A percentile compares a stretch with the other conserved stretches of the same genome.
These are phyloP conservation scores for Aspergillus fructus DNA, from an alignment of 2,329 filamentous ascomycete genomes.

Conservation along the genomic window DNA sequence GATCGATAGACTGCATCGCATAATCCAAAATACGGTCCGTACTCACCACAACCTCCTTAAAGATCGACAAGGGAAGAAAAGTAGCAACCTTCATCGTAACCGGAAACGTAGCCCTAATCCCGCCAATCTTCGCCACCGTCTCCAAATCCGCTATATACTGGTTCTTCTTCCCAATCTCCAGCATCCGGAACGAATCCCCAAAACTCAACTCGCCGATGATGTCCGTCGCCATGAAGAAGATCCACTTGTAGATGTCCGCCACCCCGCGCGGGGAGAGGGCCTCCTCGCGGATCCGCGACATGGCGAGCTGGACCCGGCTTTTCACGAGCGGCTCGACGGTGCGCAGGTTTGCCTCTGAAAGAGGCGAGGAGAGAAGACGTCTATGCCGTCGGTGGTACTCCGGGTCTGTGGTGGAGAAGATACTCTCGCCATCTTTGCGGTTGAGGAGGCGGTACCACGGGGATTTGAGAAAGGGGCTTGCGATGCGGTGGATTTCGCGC, in stretches of 20 bases:
- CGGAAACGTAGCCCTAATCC: constrained; percentile 28
- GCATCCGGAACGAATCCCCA: constrained; percentile 55
- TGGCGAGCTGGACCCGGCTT: constrained; percentile 41
- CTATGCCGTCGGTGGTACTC: constrained; percentile 33
- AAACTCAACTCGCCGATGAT: constrained; percentile 56
- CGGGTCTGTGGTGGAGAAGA: constrained; percentile 45
- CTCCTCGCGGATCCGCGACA: constrained; percentile 49
- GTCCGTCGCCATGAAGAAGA: constrained; percentile 55
- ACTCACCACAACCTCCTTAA: constrained; percentile 20
- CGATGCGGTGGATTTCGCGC: constrained; percentile 36
- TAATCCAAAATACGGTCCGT: constrained; percentile 23
- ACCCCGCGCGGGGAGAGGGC: constrained; percentile 33
- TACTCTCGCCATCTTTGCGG: constrained; percentile 20
- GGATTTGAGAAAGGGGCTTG: constrained; percentile 35
- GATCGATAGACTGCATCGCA: constrained; percentile 23
- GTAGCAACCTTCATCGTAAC: constrained; percentile 18
- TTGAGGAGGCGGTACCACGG: constrained; percentile 30
- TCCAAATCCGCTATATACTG: constrained; percentile 44
- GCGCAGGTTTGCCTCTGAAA: constrained; percentile 44
- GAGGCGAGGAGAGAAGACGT: constrained; percentile 37
- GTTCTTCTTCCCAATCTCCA: constrained; percentile 51
- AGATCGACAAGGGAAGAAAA: constrained; percentile 24
- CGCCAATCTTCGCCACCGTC: constrained; percentile 14
- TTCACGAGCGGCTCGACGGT: constrained; percentile 35
- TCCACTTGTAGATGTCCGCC: constrained; percentile 56